Evolutionary conservation across 768 basidiomycete species (phyloP), one percentile per base, ranked within the genome.

Genomic region (Astraeus odoratus): DNA sequence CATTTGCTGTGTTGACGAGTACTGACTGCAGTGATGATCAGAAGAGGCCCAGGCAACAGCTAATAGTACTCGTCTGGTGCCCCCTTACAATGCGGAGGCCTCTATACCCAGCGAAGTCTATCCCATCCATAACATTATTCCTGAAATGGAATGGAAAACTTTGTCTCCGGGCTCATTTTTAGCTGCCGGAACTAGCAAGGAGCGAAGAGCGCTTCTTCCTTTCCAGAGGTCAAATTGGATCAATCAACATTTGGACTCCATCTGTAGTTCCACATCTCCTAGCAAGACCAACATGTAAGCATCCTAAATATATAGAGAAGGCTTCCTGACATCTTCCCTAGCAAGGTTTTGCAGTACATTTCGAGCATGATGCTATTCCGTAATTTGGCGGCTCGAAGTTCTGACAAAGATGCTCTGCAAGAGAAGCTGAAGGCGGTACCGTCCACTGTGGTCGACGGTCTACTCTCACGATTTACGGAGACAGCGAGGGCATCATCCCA

Each of bases 391-490:
- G 53, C 45, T 42, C 64, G 63, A 51, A 61, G 25, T 51, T 76
- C 56, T 60, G 67, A 77, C 35, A 77, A 80, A 53, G 71, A 76
- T 9, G 67, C 68, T 12, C 46, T 87, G 7, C 67, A 73, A 31
- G 76, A 83, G 37, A 75, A 75, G 46, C 66, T 95, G 46, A 55
- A 71, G 1, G 63, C 66, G 3, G 71, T 88, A 1, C 84, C 90
- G 3, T 66, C 66, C 12, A 67, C 79, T 37, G 69, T 95, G 8
- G 55, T 90, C 18, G 88, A 94, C 41, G 78, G 83, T 5, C 68
- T 96, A 18, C 55, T 92, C 20, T 71, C 80, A 3, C 72, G 88
- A 43, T 98, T 95, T 65, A 82, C 92, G 0, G 91, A 96, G 65
- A 74, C 68, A 0, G 64, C 80, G 3, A 70, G 86, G 53, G 83